Conservation (phyloP, 129 eudicot species). For the Flaveria robusta region DNA sequence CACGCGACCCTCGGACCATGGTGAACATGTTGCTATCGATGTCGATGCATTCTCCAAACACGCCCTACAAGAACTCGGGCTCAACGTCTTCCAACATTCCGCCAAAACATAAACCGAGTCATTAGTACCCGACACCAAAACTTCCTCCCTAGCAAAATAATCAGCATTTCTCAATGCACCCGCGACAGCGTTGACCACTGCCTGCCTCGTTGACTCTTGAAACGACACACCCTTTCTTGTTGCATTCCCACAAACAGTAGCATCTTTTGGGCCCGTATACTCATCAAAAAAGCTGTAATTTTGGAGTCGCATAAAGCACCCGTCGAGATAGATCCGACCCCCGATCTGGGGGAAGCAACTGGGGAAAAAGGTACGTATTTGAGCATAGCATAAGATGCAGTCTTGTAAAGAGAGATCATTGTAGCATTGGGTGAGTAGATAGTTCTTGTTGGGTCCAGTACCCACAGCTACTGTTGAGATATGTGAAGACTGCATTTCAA, state of each 20-base stretch:
- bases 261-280: slow-evolving; percentile 44
- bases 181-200: slow-evolving; percentile 41
- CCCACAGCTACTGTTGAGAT: slow-evolving; percentile 47
- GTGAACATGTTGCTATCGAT: slow-evolving; percentile 49
- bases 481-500: slow-evolving; percentile 44
- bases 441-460: slow-evolving; percentile 42
- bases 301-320: slow-evolving; percentile 64
- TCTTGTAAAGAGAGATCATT: slow-evolving; percentile 65
- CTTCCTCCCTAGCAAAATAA: slow-evolving; percentile 42
- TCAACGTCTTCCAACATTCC: slow-evolving; percentile 73
- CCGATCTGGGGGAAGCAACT: slow-evolving; percentile 59
- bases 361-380: slow-evolving; percentile 60
- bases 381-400: slow-evolving; percentile 61
- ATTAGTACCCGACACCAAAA: slow-evolving; percentile 38
- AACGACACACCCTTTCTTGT: slow-evolving; percentile 42
- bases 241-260: slow-evolving; percentile 51
- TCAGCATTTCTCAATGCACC: slow-evolving; percentile 40
- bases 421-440: slow-evolving; percentile 65
- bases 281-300: slow-evolving; percentile 55
- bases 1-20: slow-evolving; percentile 71
- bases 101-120: slow-evolving; percentile 61
- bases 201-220: slow-evolving; percentile 41
- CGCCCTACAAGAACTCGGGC: slow-evolving; percentile 47
- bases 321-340: slow-evolving; percentile 61
- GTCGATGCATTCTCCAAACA: slow-evolving; percentile 66